Percentiles rank a stretch among this genome's conserved stretches.
Evolutionary conservation across 139 green algal species (phyloP).

Genomic region (Micractinium conductrix): DNA sequence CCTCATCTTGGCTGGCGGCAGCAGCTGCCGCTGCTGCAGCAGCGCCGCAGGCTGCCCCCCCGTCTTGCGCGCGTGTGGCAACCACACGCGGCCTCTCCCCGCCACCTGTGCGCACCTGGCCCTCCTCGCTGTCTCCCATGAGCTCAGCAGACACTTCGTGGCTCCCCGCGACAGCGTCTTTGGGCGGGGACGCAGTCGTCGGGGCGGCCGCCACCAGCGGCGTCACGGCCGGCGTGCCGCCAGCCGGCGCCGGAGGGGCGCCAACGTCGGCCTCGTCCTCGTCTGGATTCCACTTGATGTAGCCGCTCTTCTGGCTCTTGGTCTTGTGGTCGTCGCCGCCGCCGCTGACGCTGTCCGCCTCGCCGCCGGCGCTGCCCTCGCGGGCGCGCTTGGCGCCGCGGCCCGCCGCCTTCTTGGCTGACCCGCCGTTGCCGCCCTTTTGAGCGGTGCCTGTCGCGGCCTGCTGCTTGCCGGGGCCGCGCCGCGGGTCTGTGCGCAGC

Average conservation of each 20-base stretch:
- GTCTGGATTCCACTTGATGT: too few relatives aligned
- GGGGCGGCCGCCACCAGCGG: too few relatives aligned
- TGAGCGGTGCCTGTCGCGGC: not conserved
- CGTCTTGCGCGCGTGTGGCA: too few relatives aligned
- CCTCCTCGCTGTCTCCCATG: slow-evolving; percentile 20
- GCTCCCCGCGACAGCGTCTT: slow-evolving; percentile 12
- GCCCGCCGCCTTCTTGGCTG: too few relatives aligned
- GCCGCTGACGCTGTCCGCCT: not conserved
- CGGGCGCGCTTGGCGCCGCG: slow-evolving; percentile 10
- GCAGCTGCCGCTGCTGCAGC: too few relatives aligned
- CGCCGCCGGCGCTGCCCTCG: slow-evolving; percentile 3
- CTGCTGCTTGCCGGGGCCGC: not conserved
- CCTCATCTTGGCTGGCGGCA: too few relatives aligned
- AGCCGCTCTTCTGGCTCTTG: not conserved
- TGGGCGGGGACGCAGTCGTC: slow-evolving; percentile 9
- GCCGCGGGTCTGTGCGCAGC: not conserved
- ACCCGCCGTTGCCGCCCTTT: not conserved
- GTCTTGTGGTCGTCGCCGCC: not conserved
- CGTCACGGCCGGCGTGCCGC: too few relatives aligned
- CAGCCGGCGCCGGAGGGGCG: too few relatives aligned
- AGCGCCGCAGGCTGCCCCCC: too few relatives aligned
- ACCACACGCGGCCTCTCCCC: too few relatives aligned
- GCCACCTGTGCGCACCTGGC: too few relatives aligned
- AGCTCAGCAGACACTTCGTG: slow-evolving; percentile 8
- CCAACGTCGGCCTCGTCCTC: not conserved